Conservation (phyloP, 257 asterid species). For the Solanum lignicaule region DNA sequence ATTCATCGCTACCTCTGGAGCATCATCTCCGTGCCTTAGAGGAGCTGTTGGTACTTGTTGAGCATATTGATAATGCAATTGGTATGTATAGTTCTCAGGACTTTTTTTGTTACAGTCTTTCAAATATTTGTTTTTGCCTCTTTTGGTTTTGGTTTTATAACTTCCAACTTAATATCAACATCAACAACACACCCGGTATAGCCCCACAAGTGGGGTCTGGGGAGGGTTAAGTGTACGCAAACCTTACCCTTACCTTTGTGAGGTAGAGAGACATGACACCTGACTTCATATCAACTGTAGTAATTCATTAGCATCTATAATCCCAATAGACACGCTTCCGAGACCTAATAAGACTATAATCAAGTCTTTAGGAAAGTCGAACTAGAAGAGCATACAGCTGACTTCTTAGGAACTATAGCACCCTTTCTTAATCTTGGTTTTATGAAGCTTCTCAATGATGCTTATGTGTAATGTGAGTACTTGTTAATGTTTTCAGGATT, state of each 20-base stretch:
- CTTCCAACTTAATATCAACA: neutral
- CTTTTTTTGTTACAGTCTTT: neutral
- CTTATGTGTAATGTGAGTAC: neutral
- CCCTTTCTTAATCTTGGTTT: neutral
- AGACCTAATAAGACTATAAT: neutral
- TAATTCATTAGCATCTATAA: neutral
- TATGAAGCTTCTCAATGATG: neutral
- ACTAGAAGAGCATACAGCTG: neutral
- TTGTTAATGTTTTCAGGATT: neutral
- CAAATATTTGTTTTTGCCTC: neutral
- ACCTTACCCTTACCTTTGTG: neutral
- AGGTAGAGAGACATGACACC: neutral
- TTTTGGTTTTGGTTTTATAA: neutral
- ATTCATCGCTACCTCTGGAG: slow-evolving; percentile 48
- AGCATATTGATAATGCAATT: slow-evolving; percentile 84
- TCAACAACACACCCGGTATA: neutral
- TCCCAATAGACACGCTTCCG: neutral
- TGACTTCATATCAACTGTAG: neutral
- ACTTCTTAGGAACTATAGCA: neutral
- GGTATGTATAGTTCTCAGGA: slow-evolving; percentile 29
- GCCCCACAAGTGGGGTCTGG: neutral
- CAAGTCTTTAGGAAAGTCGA: neutral
- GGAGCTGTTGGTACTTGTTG: slow-evolving; percentile 78
- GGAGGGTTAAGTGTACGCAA: neutral
- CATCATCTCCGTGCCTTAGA: slow-evolving; percentile 70